phyloP scores from a whole-genome alignment of 2,329 filamentous ascomycete species.

The Elsinoe ampelina region DNA sequence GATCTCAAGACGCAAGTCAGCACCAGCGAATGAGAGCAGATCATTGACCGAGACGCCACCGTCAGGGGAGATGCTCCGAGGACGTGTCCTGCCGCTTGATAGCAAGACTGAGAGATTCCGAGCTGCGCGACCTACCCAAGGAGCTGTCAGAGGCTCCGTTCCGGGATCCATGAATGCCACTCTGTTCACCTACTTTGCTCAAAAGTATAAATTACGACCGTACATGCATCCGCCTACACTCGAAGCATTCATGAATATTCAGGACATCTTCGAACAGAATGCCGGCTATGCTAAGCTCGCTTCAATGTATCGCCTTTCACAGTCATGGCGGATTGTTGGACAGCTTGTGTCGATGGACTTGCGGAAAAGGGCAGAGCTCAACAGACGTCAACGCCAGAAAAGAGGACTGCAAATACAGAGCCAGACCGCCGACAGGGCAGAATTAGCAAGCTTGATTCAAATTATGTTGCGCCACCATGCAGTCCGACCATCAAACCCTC shows the following conservation, averaged over 20 bases:
- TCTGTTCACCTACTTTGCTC: constrained; percentile 34
- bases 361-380: constrained; percentile 22
- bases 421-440: not conserved
- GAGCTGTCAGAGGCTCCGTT: constrained; percentile 41
- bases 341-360: constrained; percentile 43
- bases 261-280: constrained; percentile 44
- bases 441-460: not conserved
- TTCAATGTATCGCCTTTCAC: constrained; percentile 43
- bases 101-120: constrained; percentile 17
- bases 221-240: constrained; percentile 31
- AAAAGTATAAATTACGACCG: constrained; percentile 35
- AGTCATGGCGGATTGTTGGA: constrained; percentile 51
- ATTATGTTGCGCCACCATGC: not conserved
- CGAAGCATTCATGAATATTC: constrained; percentile 28
- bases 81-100: constrained; percentile 43
- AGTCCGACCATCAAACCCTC: constrained; percentile 16
- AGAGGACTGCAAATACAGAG: not conserved
- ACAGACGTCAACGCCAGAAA: not conserved
- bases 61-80: constrained; percentile 34
- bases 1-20: constrained; percentile 24
- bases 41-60: constrained; percentile 48
- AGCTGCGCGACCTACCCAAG: constrained; percentile 32
- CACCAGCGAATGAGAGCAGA: constrained; percentile 34
- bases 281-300: constrained; percentile 43
- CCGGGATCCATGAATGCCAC: constrained; percentile 33